Percentiles rank a stretch among this genome's conserved stretches.
phyloP scores from a whole-genome alignment of 1,139 yeast species.

The Scheffersomyces stambukii region DNA sequence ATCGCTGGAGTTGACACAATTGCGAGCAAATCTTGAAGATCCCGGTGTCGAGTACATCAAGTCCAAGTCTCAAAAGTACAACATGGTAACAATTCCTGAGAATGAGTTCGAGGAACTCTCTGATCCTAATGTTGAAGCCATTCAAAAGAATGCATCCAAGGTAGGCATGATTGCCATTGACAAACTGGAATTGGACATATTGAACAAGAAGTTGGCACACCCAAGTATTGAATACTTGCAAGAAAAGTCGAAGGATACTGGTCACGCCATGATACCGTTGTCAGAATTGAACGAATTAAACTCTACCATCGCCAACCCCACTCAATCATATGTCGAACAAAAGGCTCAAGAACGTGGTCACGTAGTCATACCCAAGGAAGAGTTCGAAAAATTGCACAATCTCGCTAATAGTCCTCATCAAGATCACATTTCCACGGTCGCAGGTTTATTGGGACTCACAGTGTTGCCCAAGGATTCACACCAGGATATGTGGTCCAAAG shows the following conservation, averaged over 20 bases:
- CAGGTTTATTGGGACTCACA: slow-evolving; percentile 18
- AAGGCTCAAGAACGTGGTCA: slow-evolving; percentile 14
- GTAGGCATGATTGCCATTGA: slow-evolving; percentile 14
- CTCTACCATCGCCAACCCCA: slow-evolving; percentile 19
- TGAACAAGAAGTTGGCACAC: slow-evolving; percentile 7
- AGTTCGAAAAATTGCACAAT: slow-evolving; percentile 9
- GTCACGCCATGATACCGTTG: slow-evolving; percentile 15
- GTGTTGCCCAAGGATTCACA: slow-evolving; percentile 21
- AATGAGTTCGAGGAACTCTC: slow-evolving; percentile 19
- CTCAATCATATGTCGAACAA: slow-evolving; percentile 18
- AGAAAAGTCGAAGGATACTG: slow-evolving; percentile 16
- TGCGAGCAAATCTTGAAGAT: slow-evolving; percentile 15
- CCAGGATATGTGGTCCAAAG: slow-evolving; percentile 11
- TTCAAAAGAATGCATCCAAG: slow-evolving; percentile 13
- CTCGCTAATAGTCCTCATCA: slow-evolving; percentile 24
- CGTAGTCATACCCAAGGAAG: slow-evolving; percentile 12
- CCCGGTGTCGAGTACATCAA: slow-evolving; percentile 24
- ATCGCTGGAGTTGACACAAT: slow-evolving; percentile 11
- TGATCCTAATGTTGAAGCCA: slow-evolving; percentile 18
- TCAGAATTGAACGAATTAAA: slow-evolving; percentile 14
- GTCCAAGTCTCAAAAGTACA: slow-evolving; percentile 11
- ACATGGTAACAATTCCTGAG: slow-evolving; percentile 18
- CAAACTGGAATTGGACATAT: slow-evolving; percentile 9
- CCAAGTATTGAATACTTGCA: slow-evolving; percentile 16
- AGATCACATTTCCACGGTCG: slow-evolving; percentile 9